phyloP scores from a whole-genome alignment of 257 asterid genomes.

The Coffea eugenioides region DNA sequence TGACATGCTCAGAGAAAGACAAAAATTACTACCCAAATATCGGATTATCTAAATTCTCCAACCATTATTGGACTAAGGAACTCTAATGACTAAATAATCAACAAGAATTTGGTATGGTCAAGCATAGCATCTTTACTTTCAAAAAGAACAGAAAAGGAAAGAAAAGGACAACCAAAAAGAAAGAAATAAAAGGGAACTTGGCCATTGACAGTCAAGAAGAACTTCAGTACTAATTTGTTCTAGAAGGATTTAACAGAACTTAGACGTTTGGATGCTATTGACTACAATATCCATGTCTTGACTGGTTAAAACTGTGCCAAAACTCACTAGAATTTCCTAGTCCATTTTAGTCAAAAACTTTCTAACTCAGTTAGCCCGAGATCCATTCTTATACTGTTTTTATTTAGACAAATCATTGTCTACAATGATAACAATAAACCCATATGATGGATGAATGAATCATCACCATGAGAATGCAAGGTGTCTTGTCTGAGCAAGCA shows the following conservation, averaged over 20 bases:
- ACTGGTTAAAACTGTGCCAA: background rate
- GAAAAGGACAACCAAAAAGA: no score
- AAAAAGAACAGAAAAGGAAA: background rate
- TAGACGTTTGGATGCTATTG: background rate
- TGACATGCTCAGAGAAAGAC: no score
- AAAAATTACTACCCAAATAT: no score
- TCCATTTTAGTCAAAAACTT: background rate
- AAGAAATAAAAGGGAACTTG: background rate
- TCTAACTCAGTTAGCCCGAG: no score
- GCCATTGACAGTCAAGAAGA: background rate
- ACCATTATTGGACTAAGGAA: background rate
- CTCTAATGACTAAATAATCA: no score
- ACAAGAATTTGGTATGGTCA: background rate
- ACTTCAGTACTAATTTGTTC: background rate
- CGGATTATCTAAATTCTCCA: no score
- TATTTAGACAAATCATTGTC: background rate
- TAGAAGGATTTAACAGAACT: background rate
- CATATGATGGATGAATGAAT: background rate
- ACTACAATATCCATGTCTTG: background rate
- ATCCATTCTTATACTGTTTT: background rate
- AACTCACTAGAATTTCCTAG: background rate
- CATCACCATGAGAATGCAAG: background rate
- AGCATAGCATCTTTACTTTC: background rate
- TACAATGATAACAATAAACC: background rate
- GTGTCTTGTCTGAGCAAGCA: background rate